phyloP scores from a whole-genome alignment of 495 filamentous ascomycete species.

The Thozetella sp. region DNA sequence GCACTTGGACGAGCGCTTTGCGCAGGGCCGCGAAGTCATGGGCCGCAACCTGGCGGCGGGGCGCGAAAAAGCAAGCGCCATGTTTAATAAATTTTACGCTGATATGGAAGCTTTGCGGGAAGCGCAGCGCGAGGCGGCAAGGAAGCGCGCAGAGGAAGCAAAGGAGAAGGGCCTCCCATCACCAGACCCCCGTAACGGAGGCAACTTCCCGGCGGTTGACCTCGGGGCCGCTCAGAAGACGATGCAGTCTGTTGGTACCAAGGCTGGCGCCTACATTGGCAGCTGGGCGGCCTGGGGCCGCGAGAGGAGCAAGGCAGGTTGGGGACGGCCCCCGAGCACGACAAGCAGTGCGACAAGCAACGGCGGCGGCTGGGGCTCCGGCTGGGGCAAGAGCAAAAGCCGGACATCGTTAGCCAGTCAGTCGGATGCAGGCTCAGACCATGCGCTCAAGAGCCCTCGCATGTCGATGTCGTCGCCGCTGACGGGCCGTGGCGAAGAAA shows the following conservation, averaged over 20 bases:
- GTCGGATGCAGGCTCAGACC: constrained; percentile 10
- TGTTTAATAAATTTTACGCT: constrained; percentile 84
- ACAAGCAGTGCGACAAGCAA: constrained; percentile 13
- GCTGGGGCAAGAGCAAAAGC: constrained; percentile 34
- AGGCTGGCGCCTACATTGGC: constrained; percentile 85
- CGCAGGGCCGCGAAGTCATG: constrained; percentile 74
- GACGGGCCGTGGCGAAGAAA: constrained; percentile 17
- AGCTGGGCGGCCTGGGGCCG: constrained; percentile 96
- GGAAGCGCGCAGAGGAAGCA: constrained; percentile 65
- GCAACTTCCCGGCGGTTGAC: constrained; percentile 49
- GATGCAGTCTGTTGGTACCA: constrained; percentile 66
- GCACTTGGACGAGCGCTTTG: constrained; percentile 83
- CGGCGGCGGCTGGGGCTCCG: constrained; percentile 32
- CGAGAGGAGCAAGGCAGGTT: constrained; percentile 76
- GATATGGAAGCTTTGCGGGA: constrained; percentile 88
- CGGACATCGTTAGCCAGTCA: constrained; percentile 27
- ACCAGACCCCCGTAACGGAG: constrained; percentile 18
- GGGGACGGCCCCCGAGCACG: constrained; percentile 38
- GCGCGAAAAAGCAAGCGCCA: constrained; percentile 78
- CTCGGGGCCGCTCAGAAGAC: constrained; percentile 67
- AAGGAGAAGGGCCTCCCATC: constrained; percentile 25
- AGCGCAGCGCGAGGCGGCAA: constrained; percentile 81
- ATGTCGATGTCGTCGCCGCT: constrained; percentile 6
- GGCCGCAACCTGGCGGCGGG: constrained; percentile 81
- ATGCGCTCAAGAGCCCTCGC: constrained; percentile 2